Base-by-base conservation (phyloP, 2,329 filamentous ascomycete genomes). In the Penicillium sclerotiorum region DNA sequence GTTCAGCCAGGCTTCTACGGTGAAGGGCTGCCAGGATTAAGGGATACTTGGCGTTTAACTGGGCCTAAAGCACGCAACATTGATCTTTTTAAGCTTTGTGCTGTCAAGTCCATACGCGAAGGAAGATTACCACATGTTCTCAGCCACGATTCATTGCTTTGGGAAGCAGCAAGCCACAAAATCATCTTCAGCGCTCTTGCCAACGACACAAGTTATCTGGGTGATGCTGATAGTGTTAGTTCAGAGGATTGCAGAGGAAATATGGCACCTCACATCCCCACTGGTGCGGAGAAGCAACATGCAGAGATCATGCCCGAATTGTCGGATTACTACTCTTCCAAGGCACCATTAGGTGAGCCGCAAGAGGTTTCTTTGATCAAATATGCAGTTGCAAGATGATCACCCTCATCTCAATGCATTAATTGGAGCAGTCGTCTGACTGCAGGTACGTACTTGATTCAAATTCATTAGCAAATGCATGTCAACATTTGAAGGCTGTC, bases 21-120 rank as follows among this genome's bases (percentile, higher is more conserved):
- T n/a, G 39, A 28, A 11, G 20, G 18, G n/a, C 17, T 6, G 39
- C 22, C 22, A n/a, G 21, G 21, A 11, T 42, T 42, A 3, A 42
- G 39, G 15, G 39, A 42, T 42, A n/a, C 22, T 9, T 42, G 39
- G 39, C 13, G 39, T 8, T 42, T 42, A 17, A 8, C 25, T 28
- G 33, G 33, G 33, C 33, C 33, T 15, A 28, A 28, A 28, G 39
- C n/a, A 3, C 25, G n/a, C 8, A 42, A 42, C 28, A 15, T 28
- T 7, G 39, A 42, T 42, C 12, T 42, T 28, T 42, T 42, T 18
- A 42, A 42, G 23, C 8, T 28, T 17, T 42, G 39, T 18, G 39
- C 39, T 8, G 15, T 4, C 20, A 25, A 23, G 38, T 13, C 7
- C 8, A 28, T 42, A 25, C 12, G 4, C 4, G 22, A 30, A 27